Conservation (phyloP, 208 protist genomes). For the Trypanosoma rangeli region DNA sequence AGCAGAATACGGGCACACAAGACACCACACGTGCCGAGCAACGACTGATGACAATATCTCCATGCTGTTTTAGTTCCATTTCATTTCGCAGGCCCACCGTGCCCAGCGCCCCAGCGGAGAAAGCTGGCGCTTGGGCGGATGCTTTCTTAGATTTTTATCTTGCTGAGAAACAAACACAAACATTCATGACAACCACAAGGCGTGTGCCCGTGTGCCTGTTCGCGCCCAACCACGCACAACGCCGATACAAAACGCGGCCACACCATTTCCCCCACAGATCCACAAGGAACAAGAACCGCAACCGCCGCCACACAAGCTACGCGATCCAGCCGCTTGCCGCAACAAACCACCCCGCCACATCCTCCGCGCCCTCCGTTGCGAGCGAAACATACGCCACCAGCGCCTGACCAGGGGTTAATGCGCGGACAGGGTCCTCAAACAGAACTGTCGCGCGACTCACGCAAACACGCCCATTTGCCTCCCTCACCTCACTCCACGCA, state of each 20-base stretch:
- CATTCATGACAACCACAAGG: no score
- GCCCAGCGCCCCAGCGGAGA: no score
- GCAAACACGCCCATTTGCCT: constrained; percentile 5
- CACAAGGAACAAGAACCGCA: neutral
- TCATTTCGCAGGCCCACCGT: no score
- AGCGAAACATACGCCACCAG: constrained; percentile 50
- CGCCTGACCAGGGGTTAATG: constrained; percentile 62
- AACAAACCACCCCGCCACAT: constrained; percentile 22
- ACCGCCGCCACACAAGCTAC: neutral
- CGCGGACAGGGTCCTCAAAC: constrained; percentile 47
- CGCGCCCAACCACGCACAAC: no score
- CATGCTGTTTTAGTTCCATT: no score
- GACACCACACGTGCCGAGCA: neutral
- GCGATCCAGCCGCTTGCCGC: constrained; percentile 40
- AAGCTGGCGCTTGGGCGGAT: no score
- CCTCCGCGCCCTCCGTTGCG: neutral
- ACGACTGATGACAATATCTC: neutral
- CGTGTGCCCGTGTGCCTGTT: no score
- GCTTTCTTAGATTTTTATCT: neutral
- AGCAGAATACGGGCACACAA: no score
- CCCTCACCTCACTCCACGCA: constrained; percentile 6
- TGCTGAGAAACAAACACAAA: no score
- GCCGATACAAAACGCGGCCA: no score
- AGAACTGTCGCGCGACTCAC: constrained; percentile 20
- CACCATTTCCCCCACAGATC: no score